Conservation (phyloP, 108 stramenopile genomes). For the Fistulifera pelliculosa region DNA sequence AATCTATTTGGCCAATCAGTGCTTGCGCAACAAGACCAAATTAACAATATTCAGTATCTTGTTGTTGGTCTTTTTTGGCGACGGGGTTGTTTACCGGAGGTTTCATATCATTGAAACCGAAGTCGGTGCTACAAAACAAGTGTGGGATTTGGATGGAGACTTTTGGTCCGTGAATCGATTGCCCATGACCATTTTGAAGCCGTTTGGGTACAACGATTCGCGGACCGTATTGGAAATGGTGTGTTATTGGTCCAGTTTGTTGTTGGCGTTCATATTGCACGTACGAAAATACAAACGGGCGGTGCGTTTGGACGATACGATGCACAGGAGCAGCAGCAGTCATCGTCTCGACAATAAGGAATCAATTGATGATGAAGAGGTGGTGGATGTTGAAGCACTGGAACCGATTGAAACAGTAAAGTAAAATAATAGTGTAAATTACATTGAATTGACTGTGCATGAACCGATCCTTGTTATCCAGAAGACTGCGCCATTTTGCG, state of each 20-base stretch:
- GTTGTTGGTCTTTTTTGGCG: conserved; percentile 47
- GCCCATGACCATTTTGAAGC: conserved; percentile 70
- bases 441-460: no score
- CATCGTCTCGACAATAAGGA: no score
- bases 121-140: conserved; percentile 35
- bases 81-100: conserved; percentile 68
- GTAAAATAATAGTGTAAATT: no score
- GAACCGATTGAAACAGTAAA: no score
- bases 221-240: conserved; percentile 58
- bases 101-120: conserved; percentile 62
- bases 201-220: conserved; percentile 66
- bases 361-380: no score
- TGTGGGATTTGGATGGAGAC: conserved; percentile 39
- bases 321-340: no score
- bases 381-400: no score
- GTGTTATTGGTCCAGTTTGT: conserved; percentile 55
- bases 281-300: conserved; percentile 23
- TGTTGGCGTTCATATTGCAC: conserved; percentile 38
- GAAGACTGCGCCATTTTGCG: conserved; percentile 10
- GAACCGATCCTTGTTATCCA: no score
- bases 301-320: no score
- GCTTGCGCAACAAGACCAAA: conserved; percentile 28
- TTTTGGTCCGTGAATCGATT: conserved; percentile 49
- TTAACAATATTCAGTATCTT: conserved; percentile 48
- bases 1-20: conserved; percentile 56